Evolutionary conservation across 345 rosid genomes (phyloP).

Genomic region (Populus tremula): DNA sequence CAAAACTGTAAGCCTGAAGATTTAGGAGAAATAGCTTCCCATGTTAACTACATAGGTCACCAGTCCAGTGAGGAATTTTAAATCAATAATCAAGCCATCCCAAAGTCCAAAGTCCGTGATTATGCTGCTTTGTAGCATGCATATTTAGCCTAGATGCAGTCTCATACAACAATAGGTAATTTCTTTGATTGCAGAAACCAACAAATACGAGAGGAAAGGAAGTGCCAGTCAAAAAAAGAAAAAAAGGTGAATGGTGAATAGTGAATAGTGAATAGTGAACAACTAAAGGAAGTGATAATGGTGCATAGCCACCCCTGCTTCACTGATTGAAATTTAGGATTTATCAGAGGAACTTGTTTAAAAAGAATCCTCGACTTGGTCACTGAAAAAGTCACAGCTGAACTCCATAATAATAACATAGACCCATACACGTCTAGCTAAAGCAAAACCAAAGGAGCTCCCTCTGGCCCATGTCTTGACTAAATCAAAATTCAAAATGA

Average conservation of each 20-base stretch:
- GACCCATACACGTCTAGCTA: not conserved
- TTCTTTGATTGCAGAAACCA: not conserved
- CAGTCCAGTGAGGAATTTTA: not conserved
- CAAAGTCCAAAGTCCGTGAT: not conserved
- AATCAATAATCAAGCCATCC: not conserved
- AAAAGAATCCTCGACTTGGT: not conserved
- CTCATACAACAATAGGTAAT: not conserved
- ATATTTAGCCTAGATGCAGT: not conserved
- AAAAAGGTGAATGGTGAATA: not conserved
- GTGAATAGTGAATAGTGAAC: not conserved
- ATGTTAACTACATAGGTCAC: not conserved
- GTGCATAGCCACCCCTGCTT: not conserved
- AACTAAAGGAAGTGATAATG: not conserved
- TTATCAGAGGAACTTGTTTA: not conserved
- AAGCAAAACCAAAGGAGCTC: not conserved
- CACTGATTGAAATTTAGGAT: not conserved
- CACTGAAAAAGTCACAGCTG: not conserved
- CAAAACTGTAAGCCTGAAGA: not conserved
- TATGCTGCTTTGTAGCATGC: not conserved
- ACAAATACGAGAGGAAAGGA: not conserved
- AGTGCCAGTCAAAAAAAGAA: not conserved
- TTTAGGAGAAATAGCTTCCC: not conserved
- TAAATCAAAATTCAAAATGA: constrained; percentile 1
- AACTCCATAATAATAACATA: not conserved
- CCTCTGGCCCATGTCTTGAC: not conserved